phyloP scores from a whole-genome alignment of 2,329 filamentous ascomycete genomes.

The Neurospora sp. region DNA sequence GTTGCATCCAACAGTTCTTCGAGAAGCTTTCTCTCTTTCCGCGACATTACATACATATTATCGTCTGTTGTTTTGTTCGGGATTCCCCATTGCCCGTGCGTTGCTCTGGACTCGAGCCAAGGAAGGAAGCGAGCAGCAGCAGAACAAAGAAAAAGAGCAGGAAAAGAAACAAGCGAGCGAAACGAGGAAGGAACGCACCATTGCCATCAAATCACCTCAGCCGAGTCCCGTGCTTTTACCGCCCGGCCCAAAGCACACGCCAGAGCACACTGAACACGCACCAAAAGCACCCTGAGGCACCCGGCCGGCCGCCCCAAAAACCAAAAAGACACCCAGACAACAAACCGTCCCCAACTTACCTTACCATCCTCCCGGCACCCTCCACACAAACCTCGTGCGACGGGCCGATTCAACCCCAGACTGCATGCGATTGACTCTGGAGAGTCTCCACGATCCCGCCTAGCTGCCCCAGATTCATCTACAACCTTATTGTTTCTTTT shows the following conservation, averaged over 20 bases:
- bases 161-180: not conserved
- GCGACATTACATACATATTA: not conserved
- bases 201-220: not conserved
- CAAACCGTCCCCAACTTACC: conserved; percentile 5
- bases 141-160: not conserved
- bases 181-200: not conserved
- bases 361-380: conserved; percentile 5
- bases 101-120: not conserved
- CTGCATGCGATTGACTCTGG: conserved; percentile 14
- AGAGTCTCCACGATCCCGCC: conserved; percentile 20
- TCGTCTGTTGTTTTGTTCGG: not conserved
- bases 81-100: not conserved
- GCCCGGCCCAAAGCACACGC: not conserved
- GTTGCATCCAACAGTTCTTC: not conserved
- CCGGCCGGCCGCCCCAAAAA: not conserved
- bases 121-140: not conserved
- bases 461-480: conserved; percentile 11
- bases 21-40: not conserved
- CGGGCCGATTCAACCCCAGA: conserved; percentile 21
- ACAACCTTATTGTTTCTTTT: conserved; percentile 10
- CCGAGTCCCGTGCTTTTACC: not conserved
- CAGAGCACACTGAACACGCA: not conserved
- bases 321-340: not conserved
- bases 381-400: conserved; percentile 10
- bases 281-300: not conserved